Base-by-base conservation (phyloP, 257 asterid genomes). In the Scutellaria minor region DNA sequence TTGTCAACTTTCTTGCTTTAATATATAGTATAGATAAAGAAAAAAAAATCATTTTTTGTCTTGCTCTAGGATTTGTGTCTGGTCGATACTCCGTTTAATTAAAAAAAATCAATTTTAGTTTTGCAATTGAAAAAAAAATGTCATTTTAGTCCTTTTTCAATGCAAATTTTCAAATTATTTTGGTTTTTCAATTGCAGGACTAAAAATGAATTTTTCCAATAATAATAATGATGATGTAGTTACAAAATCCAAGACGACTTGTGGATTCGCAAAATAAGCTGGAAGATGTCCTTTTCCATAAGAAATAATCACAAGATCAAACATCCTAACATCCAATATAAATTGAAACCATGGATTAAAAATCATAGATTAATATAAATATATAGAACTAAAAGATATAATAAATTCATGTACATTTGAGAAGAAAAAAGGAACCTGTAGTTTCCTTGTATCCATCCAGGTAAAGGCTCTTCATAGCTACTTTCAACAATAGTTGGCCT, bases 391-490 rank as follows among this genome's bases (percentile, higher is more conserved):
- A 18, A 18, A 18, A 18, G 18, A 18, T 18, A 18, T 18, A 44
- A 22, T 5, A 5, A 11, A 9, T 1, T 5, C 2, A 18, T 11
- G 14, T 4, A 42, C 2, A 2, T 8, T 13, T 24, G 18, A 66
- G 27, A 47, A 14, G 11, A 5, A 14, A 40, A 1, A 24, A 9
- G 7, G 9, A 50, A 80, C 88, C 82, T 81, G 37, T 4, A 31
- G 8, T 75, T 75, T 76, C 85, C 84, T 78, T 75, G 82, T 41
- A 84, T 81, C 85, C 85, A 84, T 50, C 88, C 88, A 0, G 82
- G 80, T 20, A 64, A 53, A 4, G 88, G 88, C 5, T 80, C 75
- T 69, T 59, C 42, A 6, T 60, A 78, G 45, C 66, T 47, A 27
- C 85, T 78, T 44, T 75, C 83, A 0, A 81, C 75, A 0, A 45